These are phyloP conservation scores for Fusarium redolens DNA, from an alignment of 2,329 filamentous ascomycete species.

Conservation along the genomic window DNA sequence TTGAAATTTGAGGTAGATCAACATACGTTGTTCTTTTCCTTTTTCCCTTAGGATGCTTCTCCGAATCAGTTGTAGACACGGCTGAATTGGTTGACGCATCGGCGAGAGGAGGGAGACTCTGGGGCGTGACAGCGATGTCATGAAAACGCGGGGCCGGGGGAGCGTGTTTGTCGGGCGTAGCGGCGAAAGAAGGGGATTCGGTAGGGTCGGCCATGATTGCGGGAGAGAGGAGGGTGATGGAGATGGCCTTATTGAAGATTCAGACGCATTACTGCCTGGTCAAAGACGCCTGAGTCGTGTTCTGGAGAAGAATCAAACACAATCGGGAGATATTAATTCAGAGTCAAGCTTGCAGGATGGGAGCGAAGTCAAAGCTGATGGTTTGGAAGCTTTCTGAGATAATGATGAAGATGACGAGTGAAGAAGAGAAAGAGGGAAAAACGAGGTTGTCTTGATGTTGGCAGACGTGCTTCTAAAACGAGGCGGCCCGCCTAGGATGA, in stretches of 20 bases:
- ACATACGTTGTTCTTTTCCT: conserved; percentile 72
- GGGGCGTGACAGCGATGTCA: conserved; percentile 40
- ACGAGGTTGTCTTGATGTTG: conserved; percentile 34
- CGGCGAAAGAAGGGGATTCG: conserved; percentile 36
- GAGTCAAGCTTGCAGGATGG: neutral
- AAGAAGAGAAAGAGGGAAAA: conserved; percentile 22
- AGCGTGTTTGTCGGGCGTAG: conserved; percentile 42
- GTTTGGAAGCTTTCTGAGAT: conserved; percentile 1
- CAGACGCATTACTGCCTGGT: conserved; percentile 44
- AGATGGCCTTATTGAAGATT: conserved; percentile 43
- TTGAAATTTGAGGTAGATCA: neutral
- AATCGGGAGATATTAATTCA: conserved; percentile 4
- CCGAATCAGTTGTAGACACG: conserved; percentile 38
- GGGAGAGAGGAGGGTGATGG: conserved; percentile 32
- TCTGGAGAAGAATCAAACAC: conserved; percentile 3
- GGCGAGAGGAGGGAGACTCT: conserved; percentile 38
- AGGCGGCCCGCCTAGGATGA: conserved; percentile 38
- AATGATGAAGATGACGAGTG: conserved; percentile 8
- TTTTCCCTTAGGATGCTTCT: conserved; percentile 68
- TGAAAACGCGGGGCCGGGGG: conserved; percentile 40
- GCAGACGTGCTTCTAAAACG: conserved; percentile 44
- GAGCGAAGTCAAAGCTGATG: conserved; percentile 5
- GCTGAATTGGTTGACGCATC: conserved; percentile 25
- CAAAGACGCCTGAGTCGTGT: conserved; percentile 28
- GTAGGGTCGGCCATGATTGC: conserved; percentile 44